These are phyloP conservation scores for Acer yangbiense DNA, from an alignment of 345 rosid genomes.

Conservation along the genomic window DNA sequence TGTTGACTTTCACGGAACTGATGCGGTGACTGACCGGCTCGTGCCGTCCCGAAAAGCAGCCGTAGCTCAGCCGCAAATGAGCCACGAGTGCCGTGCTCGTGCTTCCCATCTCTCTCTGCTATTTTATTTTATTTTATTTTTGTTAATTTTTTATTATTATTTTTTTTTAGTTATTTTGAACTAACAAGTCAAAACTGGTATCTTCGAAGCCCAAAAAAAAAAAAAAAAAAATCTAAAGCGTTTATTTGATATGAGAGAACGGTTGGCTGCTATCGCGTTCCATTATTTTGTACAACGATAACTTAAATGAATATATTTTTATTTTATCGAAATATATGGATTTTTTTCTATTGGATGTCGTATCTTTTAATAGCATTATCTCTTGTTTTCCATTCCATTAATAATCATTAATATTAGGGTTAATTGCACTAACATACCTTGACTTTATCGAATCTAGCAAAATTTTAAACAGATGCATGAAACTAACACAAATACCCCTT, in stretches of 20 bases:
- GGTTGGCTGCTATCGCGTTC: slow-evolving; percentile 30
- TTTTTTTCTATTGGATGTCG: neutral
- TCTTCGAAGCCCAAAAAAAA: too few relatives aligned
- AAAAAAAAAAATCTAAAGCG: neutral
- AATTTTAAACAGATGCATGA: too few relatives aligned
- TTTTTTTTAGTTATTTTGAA: neutral
- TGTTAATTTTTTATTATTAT: neutral
- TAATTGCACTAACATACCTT: too few relatives aligned
- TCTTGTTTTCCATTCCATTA: too few relatives aligned
- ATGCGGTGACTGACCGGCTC: slow-evolving; percentile 18
- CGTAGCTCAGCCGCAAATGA: slow-evolving; percentile 47
- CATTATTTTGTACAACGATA: neutral
- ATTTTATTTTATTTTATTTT: neutral
- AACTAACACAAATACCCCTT: too few relatives aligned
- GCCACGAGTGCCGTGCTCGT: slow-evolving; percentile 61
- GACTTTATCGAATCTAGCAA: too few relatives aligned
- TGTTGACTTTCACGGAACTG: slow-evolving; percentile 29
- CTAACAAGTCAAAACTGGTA: neutral
- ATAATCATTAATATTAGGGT: too few relatives aligned
- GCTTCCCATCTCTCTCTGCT: slow-evolving; percentile 50
- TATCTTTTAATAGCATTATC: too few relatives aligned
- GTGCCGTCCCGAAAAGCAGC: slow-evolving; percentile 32
- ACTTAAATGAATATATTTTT: neutral
- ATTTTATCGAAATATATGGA: neutral
- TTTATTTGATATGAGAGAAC: slow-evolving; percentile 13